phyloP scores from a whole-genome alignment of 345 rosid genomes.

The Citrus sp. region DNA sequence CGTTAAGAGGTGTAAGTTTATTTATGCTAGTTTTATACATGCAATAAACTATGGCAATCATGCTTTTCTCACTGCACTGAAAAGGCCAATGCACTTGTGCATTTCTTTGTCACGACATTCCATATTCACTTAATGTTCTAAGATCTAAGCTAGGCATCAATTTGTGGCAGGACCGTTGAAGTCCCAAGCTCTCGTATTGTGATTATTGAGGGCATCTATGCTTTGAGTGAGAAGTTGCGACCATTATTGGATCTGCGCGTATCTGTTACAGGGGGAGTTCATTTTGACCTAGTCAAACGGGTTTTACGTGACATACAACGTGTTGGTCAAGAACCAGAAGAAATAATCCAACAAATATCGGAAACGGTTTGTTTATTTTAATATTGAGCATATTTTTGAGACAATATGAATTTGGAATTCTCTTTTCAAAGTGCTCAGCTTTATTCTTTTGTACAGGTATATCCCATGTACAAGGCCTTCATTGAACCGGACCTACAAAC shows the following conservation, averaged over 20 bases:
- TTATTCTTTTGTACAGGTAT: slow-evolving; percentile 55
- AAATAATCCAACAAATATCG: slow-evolving; percentile 96
- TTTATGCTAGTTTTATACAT: not conserved
- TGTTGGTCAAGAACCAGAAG: slow-evolving; percentile 97
- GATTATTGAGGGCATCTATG: slow-evolving; percentile 94
- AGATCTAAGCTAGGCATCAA: slow-evolving; percentile 18
- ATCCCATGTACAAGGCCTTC: slow-evolving; percentile 99
- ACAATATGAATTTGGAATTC: not conserved
- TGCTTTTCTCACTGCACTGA: not conserved
- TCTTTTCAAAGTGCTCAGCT: slow-evolving; percentile 12
- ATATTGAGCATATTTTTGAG: not conserved
- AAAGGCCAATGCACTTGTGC: not conserved
- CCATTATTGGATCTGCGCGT: slow-evolving; percentile 85
- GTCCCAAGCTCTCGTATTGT: slow-evolving; percentile 90
- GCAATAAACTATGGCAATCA: not conserved
- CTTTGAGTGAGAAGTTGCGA: slow-evolving; percentile 82
- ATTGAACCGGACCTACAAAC: slow-evolving; percentile 99
- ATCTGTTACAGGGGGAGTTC: slow-evolving; percentile 96
- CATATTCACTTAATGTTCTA: not conserved
- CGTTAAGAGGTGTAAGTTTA: not conserved
- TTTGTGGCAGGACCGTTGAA: slow-evolving; percentile 68
- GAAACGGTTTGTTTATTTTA: slow-evolving; percentile 64
- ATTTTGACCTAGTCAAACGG: slow-evolving; percentile 98
- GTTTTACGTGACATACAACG: slow-evolving; percentile 97
- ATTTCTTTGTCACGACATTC: slow-evolving; percentile 1